Evolutionary conservation across 805 yeast species (phyloP), one percentile per base, ranked within the genome.

Genomic region (Yarrowia sp.): DNA sequence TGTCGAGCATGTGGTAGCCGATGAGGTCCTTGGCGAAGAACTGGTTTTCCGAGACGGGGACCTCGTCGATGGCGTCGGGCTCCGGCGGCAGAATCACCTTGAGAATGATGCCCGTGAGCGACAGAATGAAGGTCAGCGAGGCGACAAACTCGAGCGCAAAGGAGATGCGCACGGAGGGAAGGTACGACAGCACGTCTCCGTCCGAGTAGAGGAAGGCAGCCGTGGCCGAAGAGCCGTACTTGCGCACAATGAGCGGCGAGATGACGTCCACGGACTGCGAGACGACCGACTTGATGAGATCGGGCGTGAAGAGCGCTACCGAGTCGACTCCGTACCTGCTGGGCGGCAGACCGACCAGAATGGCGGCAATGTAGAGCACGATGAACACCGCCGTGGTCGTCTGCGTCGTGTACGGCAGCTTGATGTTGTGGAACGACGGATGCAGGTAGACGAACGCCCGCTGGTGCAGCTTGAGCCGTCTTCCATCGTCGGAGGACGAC

Each of bases 1-100:
- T 78, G 70, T 90, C 96, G 53, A 88, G 74, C 22, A 76, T 73
- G 70, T 86, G 92, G 4, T 84, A 77, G 10, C 77, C 84, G 27
- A 75, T 70, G 14, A 78, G 77, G 61, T 74, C 80, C 73, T 76
- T 82, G 67, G 68, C 74, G 63, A 21, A 69, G 62, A 68, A 70
- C 47, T 66, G 63, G 29, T 62, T 62, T 27, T 63, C 67, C 39
- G 51, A 68, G 65, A 47, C 56, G 6, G 46, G 68, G 66, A 41
- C 66, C 65, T 24, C 65, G 65, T 62, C 58, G 9, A 64, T 62
- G 13, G 63, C 66, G 14, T 69, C 71, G 2, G 68, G 68, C 16
- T 51, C 55, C 4, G 62, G 36, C 2, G 71, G 70, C 16, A 80
- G 69, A 39, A 77, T 72, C 44, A 70, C 70, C 62, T 73, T 80